Evolutionary conservation across 1,284 basidiomycete genomes (phyloP), one percentile per base, ranked within the genome.

Genomic region (Ceratobasidium sp.): DNA sequence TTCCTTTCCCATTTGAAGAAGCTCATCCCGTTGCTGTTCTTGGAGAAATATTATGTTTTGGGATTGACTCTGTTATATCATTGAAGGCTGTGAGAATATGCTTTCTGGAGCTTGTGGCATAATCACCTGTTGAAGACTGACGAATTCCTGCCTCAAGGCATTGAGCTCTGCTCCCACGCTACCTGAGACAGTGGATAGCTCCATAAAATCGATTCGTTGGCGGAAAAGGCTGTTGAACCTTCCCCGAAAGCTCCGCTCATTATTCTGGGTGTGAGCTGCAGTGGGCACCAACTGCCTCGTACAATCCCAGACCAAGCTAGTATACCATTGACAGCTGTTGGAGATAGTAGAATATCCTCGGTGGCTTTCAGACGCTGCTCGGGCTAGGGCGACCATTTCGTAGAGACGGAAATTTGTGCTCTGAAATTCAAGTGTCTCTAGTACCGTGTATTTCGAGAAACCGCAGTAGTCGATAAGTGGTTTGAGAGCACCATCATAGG

Each of bases 301-400:
- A 26, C 26, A 46, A 17, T 70, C 68, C 68, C 68, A 70, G 3
- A 70, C 33, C 68, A 57, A 57, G 38, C 50, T 56, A 17, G 68
- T 54, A 38, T 40, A 70, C 68, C 68, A 70, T 23, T 70, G 42
- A n/a, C 50, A 56, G 33, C 26, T 52, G 20, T 28, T 42, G 17
- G 23, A 57, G 10, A 70, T 42, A 6, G 56, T n/a, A 26, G 20
- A n/a, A 54, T 70, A 59, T 17, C 13, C 40, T 62, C 13, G 28
- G 13, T n/a, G 59, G 33, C 28, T 40, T 12, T 33, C 17, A 33
- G 59, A 62, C 28, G 59, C n/a, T 9, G 59, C 59, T 38, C 40
- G 59, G 20, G 59, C 9, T 9, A 62, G 59, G 28, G 40, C 28
- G 28, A 62, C 59, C 17, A 62, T 33, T 33, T 62, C 59, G 33